Percentiles rank a stretch among this genome's conserved stretches.
phyloP scores from a whole-genome alignment of 495 filamentous ascomycete genomes.

The Sporormia fimetaria region DNA sequence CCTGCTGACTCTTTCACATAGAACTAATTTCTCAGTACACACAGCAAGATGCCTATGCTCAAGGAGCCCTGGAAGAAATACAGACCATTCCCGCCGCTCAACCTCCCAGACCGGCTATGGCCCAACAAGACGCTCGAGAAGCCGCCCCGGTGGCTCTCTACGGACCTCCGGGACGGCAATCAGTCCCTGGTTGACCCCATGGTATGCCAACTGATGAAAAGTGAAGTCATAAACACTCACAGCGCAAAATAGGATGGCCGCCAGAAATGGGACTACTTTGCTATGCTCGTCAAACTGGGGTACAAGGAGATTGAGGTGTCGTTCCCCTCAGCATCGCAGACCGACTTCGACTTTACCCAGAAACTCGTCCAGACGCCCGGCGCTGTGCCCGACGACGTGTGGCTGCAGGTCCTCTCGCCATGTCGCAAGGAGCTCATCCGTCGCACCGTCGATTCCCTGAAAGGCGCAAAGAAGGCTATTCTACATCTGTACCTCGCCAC shows the following conservation, averaged over 20 bases:
- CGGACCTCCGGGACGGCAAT: constrained; percentile 36
- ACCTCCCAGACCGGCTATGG: constrained; percentile 86
- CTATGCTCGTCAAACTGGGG: constrained; percentile 83
- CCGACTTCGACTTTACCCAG: constrained; percentile 90
- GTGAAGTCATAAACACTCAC: too few species aligned
- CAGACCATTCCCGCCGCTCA: constrained; percentile 60
- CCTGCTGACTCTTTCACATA: not conserved
- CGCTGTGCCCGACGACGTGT: constrained; percentile 82
- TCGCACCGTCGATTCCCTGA: constrained; percentile 79
- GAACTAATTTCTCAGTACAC: not conserved
- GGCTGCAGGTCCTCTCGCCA: constrained; percentile 86
- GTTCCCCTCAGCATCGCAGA: constrained; percentile 87
- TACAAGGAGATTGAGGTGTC: constrained; percentile 99
- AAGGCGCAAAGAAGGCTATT: constrained; percentile 88
- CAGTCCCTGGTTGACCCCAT: constrained; percentile 36
- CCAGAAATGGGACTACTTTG: constrained; percentile 90
- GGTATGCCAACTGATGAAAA: constrained; percentile 36
- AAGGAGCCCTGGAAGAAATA: constrained; percentile 93
- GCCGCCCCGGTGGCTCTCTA: constrained; percentile 36
- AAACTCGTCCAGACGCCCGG: constrained; percentile 79
- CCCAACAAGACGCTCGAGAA: constrained; percentile 47
- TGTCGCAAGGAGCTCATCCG: constrained; percentile 88
- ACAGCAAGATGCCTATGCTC: constrained; percentile 50
- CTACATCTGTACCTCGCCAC: constrained; percentile 95
- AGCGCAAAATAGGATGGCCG: constrained; percentile 87